These are phyloP conservation scores for Onygena corvina DNA, from an alignment of 2,329 filamentous ascomycete genomes.

Conservation along the genomic window DNA sequence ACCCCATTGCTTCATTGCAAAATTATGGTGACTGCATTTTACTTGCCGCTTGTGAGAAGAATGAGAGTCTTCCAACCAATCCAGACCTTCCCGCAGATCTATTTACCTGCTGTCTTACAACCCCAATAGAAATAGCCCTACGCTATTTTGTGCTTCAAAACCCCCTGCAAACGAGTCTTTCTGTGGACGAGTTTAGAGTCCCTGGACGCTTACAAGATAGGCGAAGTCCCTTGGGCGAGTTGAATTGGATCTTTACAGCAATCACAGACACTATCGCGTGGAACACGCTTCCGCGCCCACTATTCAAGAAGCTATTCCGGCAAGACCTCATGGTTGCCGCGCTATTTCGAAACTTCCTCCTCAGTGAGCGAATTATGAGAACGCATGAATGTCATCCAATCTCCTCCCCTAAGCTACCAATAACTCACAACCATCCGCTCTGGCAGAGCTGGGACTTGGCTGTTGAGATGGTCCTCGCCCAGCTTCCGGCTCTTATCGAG, in stretches of 20 bases:
- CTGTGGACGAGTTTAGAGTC: constrained; percentile 72
- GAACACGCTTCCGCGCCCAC: constrained; percentile 78
- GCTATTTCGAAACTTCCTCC: constrained; percentile 86
- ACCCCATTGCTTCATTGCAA: constrained; percentile 53
- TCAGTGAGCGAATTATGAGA: constrained; percentile 90
- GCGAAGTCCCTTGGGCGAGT: constrained; percentile 81
- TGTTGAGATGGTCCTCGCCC: constrained; percentile 84
- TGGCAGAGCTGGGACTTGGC: constrained; percentile 98
- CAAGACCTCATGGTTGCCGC: constrained; percentile 99
- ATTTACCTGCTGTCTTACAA: constrained; percentile 91
- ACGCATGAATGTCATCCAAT: constrained; percentile 92
- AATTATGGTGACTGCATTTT: constrained; percentile 80
- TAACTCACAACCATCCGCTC: constrained; percentile 85
- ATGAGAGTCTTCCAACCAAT: constrained; percentile 89
- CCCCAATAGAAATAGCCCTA: constrained; percentile 92
- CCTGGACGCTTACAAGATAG: constrained; percentile 86
- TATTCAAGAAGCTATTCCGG: constrained; percentile 94
- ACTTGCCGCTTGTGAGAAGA: constrained; percentile 77
- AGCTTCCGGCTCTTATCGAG: constrained; percentile 72
- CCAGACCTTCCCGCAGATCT: constrained; percentile 85
- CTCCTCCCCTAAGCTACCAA: constrained; percentile 80
- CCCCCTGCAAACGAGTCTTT: constrained; percentile 55
- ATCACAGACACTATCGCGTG: constrained; percentile 98
- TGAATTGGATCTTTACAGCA: constrained; percentile 99
- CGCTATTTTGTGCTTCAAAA: constrained; percentile 96